Conservation (phyloP, 2,329 filamentous ascomycete genomes). For the Phoma sp. region DNA sequence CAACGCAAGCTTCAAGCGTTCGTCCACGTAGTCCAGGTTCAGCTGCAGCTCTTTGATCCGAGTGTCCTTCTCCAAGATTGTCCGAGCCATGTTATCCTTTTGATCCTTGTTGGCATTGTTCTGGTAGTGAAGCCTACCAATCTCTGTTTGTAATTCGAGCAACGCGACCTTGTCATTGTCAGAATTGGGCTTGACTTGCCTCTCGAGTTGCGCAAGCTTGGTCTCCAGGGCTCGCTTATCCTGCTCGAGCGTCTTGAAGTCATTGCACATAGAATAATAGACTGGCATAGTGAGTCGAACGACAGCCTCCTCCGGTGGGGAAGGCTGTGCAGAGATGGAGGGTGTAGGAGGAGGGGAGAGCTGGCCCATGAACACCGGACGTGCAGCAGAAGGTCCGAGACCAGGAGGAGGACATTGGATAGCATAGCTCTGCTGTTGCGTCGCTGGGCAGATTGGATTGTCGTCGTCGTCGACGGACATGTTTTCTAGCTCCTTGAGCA, state of each 20-base stretch:
- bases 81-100: conserved; percentile 25
- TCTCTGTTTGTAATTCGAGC: neutral
- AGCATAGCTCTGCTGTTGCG: neutral
- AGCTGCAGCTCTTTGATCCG: conserved; percentile 25
- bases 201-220: neutral
- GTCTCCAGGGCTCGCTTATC: conserved; percentile 14
- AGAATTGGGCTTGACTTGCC: neutral
- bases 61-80: conserved; percentile 23
- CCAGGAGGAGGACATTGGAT: neutral
- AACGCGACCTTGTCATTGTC: neutral
- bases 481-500: neutral
- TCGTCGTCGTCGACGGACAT: conserved; percentile 2
- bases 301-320: neutral
- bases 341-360: conserved; percentile 11
- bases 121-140: conserved; percentile 25
- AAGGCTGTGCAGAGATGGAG: neutral
- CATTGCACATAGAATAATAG: conserved; percentile 8
- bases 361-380: neutral
- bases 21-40: conserved; percentile 13
- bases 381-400: neutral
- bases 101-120: conserved; percentile 25
- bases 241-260: conserved; percentile 1
- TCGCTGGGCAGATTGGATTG: neutral
- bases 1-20: neutral
- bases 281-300: conserved; percentile 15